phyloP scores from a whole-genome alignment of 345 rosid genomes.

The Cardamine occulta region DNA sequence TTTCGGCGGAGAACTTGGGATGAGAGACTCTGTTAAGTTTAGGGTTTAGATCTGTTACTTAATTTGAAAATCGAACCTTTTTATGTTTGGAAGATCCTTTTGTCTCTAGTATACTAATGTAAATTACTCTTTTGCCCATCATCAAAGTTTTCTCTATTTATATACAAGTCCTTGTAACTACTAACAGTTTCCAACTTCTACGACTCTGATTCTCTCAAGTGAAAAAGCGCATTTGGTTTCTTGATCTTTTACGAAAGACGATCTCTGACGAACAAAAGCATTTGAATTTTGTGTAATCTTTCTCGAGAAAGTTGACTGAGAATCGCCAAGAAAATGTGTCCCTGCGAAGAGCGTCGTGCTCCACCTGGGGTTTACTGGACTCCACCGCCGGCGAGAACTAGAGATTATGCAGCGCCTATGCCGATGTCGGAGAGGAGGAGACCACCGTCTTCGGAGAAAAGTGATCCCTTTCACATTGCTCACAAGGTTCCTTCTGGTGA shows the following conservation, averaged over 20 bases:
- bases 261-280: constrained; percentile 17
- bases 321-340: constrained; percentile 42
- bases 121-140: too few relatives aligned
- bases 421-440: constrained; percentile 63
- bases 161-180: background rate
- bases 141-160: constrained; percentile 19
- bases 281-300: background rate
- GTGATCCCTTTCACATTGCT: constrained; percentile 59
- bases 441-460: constrained; percentile 45
- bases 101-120: too few relatives aligned
- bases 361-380: constrained; percentile 53
- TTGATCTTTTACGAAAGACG: constrained; percentile 7
- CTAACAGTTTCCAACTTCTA: background rate
- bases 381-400: constrained; percentile 52
- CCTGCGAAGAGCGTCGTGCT: constrained; percentile 39
- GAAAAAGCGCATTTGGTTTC: constrained; percentile 1
- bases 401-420: constrained; percentile 32
- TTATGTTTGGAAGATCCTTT: too few relatives aligned
- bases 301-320: constrained; percentile 1
- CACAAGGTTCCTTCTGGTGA: constrained; percentile 82
- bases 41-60: too few relatives aligned
- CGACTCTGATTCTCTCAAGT: background rate
- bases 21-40: too few relatives aligned
- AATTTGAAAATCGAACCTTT: too few relatives aligned
- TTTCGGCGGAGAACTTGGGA: too few relatives aligned